These are phyloP conservation scores for Populus davidiana DNA, from an alignment of 345 rosid species.

Conservation along the genomic window DNA sequence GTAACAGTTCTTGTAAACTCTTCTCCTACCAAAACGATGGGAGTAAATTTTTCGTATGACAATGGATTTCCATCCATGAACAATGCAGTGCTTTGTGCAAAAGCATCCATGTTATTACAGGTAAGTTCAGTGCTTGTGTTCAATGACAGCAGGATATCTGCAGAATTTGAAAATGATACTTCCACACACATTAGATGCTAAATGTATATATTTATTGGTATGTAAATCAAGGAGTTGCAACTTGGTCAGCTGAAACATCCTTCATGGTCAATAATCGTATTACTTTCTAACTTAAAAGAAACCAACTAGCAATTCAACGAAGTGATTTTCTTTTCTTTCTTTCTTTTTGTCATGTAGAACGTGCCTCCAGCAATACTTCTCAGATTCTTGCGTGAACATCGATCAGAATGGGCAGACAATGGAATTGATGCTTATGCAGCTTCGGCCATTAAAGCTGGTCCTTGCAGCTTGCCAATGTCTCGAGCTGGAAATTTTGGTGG, in stretches of 20 bases:
- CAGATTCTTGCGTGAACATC: conserved; percentile 90
- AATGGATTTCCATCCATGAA: conserved; percentile 83
- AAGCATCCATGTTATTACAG: conserved; percentile 98
- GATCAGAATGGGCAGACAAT: conserved; percentile 99
- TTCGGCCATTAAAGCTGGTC: conserved; percentile 90
- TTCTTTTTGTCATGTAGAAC: conserved; percentile 43
- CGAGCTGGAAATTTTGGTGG: conserved; percentile 85
- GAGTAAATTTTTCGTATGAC: conserved; percentile 67
- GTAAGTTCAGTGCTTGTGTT: conserved; percentile 29
- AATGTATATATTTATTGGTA: not conserved
- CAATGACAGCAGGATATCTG: not conserved
- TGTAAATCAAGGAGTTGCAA: not conserved
- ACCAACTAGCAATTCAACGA: not conserved
- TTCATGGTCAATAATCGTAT: not conserved
- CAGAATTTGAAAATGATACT: not conserved
- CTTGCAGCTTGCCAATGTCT: conserved; percentile 77
- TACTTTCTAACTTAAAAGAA: not conserved
- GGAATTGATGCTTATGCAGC: conserved; percentile 92
- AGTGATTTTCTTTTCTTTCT: not conserved
- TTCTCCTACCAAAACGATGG: conserved; percentile 92
- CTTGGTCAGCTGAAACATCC: not conserved
- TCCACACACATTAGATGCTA: too few relatives aligned
- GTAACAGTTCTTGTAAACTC: conserved; percentile 90
- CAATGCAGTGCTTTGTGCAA: conserved; percentile 84
- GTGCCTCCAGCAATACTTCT: conserved; percentile 96